Conservation (phyloP, 164 flowering plant genomes). For the Vitis labrusca region DNA sequence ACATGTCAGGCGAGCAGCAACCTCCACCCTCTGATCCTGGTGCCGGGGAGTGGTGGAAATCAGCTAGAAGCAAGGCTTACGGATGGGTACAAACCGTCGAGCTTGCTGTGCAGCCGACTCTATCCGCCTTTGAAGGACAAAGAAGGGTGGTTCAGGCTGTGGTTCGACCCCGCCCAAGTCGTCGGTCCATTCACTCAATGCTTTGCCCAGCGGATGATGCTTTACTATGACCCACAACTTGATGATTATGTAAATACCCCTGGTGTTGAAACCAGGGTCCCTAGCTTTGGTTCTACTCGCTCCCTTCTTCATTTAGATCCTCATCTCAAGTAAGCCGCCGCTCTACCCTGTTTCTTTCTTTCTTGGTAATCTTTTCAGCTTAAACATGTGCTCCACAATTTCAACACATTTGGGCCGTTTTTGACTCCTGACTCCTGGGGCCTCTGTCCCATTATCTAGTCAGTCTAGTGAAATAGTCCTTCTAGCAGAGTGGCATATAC, state of each 20-base stretch:
- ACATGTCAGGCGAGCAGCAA: conserved; percentile 32
- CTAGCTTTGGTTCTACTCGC: conserved; percentile 63
- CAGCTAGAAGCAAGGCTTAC: conserved; percentile 79
- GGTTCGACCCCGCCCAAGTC: conserved; percentile 75
- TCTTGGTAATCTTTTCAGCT: too few species aligned
- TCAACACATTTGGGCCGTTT: too few species aligned
- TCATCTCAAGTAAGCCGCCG: conserved; percentile 56
- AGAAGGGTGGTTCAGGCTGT: conserved; percentile 80
- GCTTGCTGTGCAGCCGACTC: conserved; percentile 50
- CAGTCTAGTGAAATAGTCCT: too few species aligned
- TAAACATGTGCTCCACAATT: too few species aligned
- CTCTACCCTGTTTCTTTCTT: too few species aligned
- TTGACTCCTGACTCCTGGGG: too few species aligned
- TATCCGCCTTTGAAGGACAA: conserved; percentile 32
- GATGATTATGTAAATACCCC: conserved; percentile 76
- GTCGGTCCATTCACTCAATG: conserved; percentile 69
- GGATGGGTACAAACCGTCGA: conserved; percentile 53
- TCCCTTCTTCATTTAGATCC: conserved; percentile 80
- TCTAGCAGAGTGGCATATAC: too few species aligned
- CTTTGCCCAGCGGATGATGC: conserved; percentile 77
- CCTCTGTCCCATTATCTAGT: too few species aligned
- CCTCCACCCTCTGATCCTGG: conserved; percentile 70
- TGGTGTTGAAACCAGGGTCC: conserved; percentile 85
- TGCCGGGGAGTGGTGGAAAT: conserved; percentile 89
- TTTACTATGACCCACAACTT: conserved; percentile 46